These are phyloP conservation scores for Kuraishia hungarica DNA, from an alignment of 805 yeast genomes.

Conservation along the genomic window DNA sequence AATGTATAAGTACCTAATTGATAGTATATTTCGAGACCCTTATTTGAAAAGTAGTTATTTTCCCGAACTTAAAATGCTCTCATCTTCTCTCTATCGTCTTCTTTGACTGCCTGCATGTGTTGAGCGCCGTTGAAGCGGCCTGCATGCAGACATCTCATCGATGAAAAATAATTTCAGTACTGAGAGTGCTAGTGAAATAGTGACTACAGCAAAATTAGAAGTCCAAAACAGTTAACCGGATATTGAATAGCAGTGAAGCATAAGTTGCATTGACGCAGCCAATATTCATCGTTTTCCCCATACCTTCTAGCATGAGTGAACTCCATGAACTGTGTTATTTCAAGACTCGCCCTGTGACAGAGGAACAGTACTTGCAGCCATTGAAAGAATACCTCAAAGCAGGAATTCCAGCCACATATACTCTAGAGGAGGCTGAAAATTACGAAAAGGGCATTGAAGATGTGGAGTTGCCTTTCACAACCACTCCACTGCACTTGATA, in stretches of 20 bases:
- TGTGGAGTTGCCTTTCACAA: constrained; percentile 36
- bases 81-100: not conserved
- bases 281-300: no score
- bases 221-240: no score
- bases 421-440: constrained; percentile 66
- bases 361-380: constrained; percentile 29
- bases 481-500: constrained; percentile 74
- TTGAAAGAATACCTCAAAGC: constrained; percentile 39
- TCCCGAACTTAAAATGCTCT: no score
- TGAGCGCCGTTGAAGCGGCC: not conserved
- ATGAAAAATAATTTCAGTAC: not conserved
- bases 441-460: constrained; percentile 33
- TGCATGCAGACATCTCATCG: not conserved
- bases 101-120: not conserved
- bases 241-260: no score
- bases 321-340: constrained; percentile 56
- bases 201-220: no score
- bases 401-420: constrained; percentile 80
- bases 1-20: no score
- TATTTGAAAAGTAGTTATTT: no score
- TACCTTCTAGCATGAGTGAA: constrained; percentile 48
- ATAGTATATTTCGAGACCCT: no score
- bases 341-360: constrained; percentile 41
- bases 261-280: no score
- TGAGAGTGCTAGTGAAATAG: no score